Evolutionary conservation across 768 basidiomycete genomes (phyloP).

Genomic region (Hygrocybe punicea): DNA sequence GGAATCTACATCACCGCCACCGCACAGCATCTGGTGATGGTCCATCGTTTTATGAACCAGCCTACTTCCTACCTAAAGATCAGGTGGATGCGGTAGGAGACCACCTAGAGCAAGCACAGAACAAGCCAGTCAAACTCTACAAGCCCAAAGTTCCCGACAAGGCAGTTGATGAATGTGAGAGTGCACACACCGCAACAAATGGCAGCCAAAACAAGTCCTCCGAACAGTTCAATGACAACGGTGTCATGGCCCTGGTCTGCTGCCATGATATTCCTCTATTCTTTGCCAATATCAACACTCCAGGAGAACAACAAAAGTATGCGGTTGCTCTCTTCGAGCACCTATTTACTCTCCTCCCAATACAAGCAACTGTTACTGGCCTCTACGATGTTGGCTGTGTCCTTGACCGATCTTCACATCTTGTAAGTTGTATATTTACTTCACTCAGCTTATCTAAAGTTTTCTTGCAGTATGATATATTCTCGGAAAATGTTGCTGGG

Average conservation of each 20-base stretch:
- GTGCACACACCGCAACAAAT: slow-evolving; percentile 20
- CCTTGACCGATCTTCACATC: slow-evolving; percentile 25
- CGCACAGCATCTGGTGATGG: slow-evolving; percentile 27
- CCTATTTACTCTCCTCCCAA: slow-evolving; percentile 29
- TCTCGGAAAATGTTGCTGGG: slow-evolving; percentile 14
- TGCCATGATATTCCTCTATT: slow-evolving; percentile 36
- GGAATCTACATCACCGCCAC: slow-evolving; percentile 41
- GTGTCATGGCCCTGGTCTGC: slow-evolving; percentile 37
- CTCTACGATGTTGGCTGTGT: slow-evolving; percentile 38
- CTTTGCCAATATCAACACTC: slow-evolving; percentile 39
- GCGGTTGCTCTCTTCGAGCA: slow-evolving; percentile 34
- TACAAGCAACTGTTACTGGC: slow-evolving; percentile 20
- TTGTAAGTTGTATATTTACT: slow-evolving; percentile 20
- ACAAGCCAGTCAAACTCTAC: slow-evolving; percentile 5
- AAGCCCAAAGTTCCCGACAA: slow-evolving; percentile 28
- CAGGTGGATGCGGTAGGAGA: slow-evolving; percentile 32
- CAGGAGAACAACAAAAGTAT: slow-evolving; percentile 40
- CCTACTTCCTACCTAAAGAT: slow-evolving; percentile 32
- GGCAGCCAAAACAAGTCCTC: slow-evolving; percentile 31
- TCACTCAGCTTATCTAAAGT: not conserved
- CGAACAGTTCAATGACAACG: not conserved
- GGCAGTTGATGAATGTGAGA: slow-evolving; percentile 37
- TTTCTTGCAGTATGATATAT: slow-evolving; percentile 26
- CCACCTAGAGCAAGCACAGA: slow-evolving; percentile 22
- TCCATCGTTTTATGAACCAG: slow-evolving; percentile 30